Percentiles rank a stretch among this genome's conserved stretches.
Conservation (phyloP, 169 alveolate species). For the Babesia caballi region DNA sequence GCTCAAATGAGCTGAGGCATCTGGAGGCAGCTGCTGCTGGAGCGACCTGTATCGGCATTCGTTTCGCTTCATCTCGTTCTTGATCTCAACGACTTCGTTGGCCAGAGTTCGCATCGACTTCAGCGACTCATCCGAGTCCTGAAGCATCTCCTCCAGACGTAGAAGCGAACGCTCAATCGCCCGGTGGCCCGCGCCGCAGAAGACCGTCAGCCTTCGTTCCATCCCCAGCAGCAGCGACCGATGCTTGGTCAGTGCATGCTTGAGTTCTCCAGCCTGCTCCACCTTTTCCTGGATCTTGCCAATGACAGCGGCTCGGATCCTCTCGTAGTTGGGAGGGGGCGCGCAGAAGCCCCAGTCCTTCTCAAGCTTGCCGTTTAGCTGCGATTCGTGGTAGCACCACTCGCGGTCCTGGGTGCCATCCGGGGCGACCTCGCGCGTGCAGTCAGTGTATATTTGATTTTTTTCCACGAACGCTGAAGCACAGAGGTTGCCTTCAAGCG, state of each 20-base stretch:
- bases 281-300: slow-evolving; percentile 67
- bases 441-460: slow-evolving; percentile 86
- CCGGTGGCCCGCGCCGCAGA: slow-evolving; percentile 54
- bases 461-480: slow-evolving; percentile 87
- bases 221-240: slow-evolving; percentile 51
- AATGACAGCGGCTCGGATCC: slow-evolving; percentile 33
- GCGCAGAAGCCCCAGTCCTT: slow-evolving; percentile 85
- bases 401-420: slow-evolving; percentile 86
- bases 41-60: slow-evolving; percentile 30
- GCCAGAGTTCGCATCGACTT: slow-evolving; percentile 18
- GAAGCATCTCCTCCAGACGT: slow-evolving; percentile 22
- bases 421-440: slow-evolving; percentile 85
- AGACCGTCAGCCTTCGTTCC: slow-evolving; percentile 25
- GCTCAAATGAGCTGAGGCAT: slow-evolving; percentile 16
- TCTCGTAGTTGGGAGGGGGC: slow-evolving; percentile 74
- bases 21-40: slow-evolving; percentile 11
- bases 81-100: slow-evolving; percentile 30
- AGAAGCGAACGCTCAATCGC: slow-evolving; percentile 26
- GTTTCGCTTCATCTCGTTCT: slow-evolving; percentile 39
- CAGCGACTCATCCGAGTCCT: slow-evolving; percentile 34
- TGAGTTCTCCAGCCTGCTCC: slow-evolving; percentile 69
- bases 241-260: slow-evolving; percentile 63
- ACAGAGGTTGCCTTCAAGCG: slow-evolving; percentile 86
- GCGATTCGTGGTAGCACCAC: slow-evolving; percentile 89
- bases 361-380: slow-evolving; percentile 77